Base-by-base conservation (phyloP, 345 rosid species). In the Passiflora organensis region DNA sequence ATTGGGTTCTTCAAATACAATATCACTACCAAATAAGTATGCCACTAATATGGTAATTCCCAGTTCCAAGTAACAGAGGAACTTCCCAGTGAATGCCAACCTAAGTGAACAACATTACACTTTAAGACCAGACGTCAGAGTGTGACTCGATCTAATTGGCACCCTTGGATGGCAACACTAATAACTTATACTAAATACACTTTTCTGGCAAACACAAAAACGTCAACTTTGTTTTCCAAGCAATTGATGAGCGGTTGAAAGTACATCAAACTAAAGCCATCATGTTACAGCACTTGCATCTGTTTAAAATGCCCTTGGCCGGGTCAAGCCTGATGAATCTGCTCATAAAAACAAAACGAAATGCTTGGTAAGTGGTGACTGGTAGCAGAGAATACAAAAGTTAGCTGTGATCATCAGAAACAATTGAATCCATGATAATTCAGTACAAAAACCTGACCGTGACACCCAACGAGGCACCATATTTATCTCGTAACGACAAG, bases 101-200 rank as follows among this genome's bases (percentile, higher is more conserved):
- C n/a, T n/a, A n/a, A n/a, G 67, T 52, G 63, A 63, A 64, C 64
- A 58, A 69, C 72, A 76, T 67, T 38, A 56, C 60, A 55, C 48
- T 57, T 57, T 62, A 53, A 23, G 46, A 53, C 63, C 21, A 43
- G 17, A 63, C 55, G 67, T 60, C n/a, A n/a, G n/a, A n/a, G n/a
- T n/a, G n/a, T n/a, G n/a, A n/a, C n/a, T n/a, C n/a, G n/a, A n/a
- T n/a, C n/a, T n/a, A n/a, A n/a, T n/a, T n/a, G n/a, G n/a, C n/a
- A n/a, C 28, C 32, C 2, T 38, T 48, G 43, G 58, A 51, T 39
- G 41, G 24, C 21, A 24, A n/a, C n/a, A n/a, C n/a, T n/a, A n/a
- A n/a, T n/a, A n/a, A 62, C 39, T 47, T 28, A 28, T 28, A 28
- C 8, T 28, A 3, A 28, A 8, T 8, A 28, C 34, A 8, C 3